Evolutionary conservation across 1,284 basidiomycete species (phyloP), one percentile per base, ranked within the genome.

Genomic region (Rhizoctonia solani): DNA sequence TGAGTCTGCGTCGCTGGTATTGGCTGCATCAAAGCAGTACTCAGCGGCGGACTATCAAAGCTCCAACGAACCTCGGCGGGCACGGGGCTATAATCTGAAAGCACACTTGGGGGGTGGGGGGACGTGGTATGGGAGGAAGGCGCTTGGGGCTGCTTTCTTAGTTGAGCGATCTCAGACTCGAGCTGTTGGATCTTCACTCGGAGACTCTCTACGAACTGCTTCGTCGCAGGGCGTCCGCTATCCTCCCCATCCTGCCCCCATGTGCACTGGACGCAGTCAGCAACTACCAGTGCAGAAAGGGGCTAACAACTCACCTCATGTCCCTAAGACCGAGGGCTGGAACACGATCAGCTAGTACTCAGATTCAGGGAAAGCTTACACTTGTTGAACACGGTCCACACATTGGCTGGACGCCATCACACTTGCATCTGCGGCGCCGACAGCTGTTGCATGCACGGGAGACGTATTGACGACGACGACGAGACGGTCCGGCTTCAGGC

Each of bases 151-250:
- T 13, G 21, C 46, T 30, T 27, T 1, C 27, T 53, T 4, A 66
- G 39, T 19, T 30, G 61, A 1, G 50, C 25, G 2, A 66, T 16
- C 19, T 66, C 61, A 0, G 61, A 14, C 34, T 54, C 50, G 5
- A 66, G 49, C 2, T n/a, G 9, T 25, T 54, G 39, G 1, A 54
- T 54, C 19, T 46, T 54, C 39, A 16, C 50, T 2, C 61, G 61
- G 1, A 66, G 61, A 9, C 61, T 34, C 16, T 66, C 61, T 27
- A 66, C 49, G 19, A 54, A 41, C 27, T 54, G 50, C 23, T 66
- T 54, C 1, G 61, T 54, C 0, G 25, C 50, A 2, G 61, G 61
- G 6, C 61, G 50, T 4, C 11, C 61, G 34, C 1, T n/a, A n/a
- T n/a, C 39, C 49, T 66, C 50, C 11, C 11, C 21, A 4, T 65